Evolutionary conservation across 129 eudicot species (phyloP), one percentile per base, ranked within the genome.

Genomic region (Flaveria robusta): DNA sequence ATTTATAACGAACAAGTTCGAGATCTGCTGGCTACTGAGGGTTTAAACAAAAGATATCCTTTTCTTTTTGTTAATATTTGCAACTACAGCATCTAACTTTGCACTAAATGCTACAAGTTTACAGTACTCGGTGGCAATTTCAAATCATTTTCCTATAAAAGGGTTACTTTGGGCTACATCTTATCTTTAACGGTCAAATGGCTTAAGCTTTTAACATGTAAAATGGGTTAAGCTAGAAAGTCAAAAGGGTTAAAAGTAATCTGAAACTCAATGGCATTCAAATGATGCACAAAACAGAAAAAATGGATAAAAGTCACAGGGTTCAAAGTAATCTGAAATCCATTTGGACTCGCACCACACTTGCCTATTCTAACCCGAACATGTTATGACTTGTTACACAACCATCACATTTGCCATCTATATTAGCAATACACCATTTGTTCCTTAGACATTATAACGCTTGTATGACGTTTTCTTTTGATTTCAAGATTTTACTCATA

Each of bases 1-100:
- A 95, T 95, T 58, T 95, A 95, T 66, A 91, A 95, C 15, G 99
- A 95, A 82, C 99, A 91, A 91, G 99, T 95, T 76, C 89, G 97
- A 43, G 99, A 95, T 76, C 99, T 95, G 77, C 94, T 95, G 15
- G 87, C 74, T 59, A 82, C 91, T 11, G 99, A 89, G 62, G 93
- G 97, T 23, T 70, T 89, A 49, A 86, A 68, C 85, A 95, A 86
- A 83, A 87, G 99, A 95, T 95, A 95, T 95, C 99, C 99, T 91
- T 76, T 51, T 52, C 55, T 41, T 24, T 6, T 64, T 20, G 16
- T 60, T 62, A 11, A 9, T 63, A 29, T 71, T 71, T 23, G 46
- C 74, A 64, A 51, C 65, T 63, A 39, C 64, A 54, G 9, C 69
- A 39, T 55, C 41, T 23, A 73, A 39, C 31, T 31, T 20, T 65